Evolutionary conservation across 208 protist species (phyloP).

Genomic region (Crithidia bombi): DNA sequence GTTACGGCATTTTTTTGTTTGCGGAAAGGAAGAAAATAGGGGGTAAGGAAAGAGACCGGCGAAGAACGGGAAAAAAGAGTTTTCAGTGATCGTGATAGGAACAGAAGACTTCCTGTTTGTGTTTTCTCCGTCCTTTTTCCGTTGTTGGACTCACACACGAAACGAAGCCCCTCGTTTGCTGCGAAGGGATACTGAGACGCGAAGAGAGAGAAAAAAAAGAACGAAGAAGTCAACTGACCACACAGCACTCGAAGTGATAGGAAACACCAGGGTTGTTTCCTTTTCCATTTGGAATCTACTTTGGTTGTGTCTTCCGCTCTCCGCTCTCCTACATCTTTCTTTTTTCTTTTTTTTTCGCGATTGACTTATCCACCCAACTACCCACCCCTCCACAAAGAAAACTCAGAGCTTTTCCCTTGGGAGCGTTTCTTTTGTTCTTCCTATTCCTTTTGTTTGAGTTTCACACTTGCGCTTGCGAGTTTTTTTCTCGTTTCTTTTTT

Average conservation of each 20-base stretch:
- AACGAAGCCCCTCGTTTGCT: too few species aligned
- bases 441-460: conserved; percentile 1
- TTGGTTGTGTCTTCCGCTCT: conserved; percentile 6
- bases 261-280: background rate
- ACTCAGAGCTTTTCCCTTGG: background rate
- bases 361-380: background rate
- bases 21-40: too few species aligned
- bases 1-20: too few species aligned
- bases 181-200: too few species aligned
- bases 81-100: too few species aligned
- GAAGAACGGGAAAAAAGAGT: too few species aligned
- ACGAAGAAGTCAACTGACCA: background rate
- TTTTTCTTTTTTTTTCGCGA: background rate
- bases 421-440: background rate
- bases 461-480: background rate
- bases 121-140: background rate
- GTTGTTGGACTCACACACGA: background rate
- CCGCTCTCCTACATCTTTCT: conserved; percentile 3
- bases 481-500: background rate
- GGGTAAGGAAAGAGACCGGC: too few species aligned
- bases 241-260: background rate
- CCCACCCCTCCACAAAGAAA: background rate
- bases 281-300: conserved; percentile 6
- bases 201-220: background rate
- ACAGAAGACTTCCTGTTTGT: too few species aligned